Conservation (phyloP, 768 basidiomycete species). For the Melanogaster broomeanus region DNA sequence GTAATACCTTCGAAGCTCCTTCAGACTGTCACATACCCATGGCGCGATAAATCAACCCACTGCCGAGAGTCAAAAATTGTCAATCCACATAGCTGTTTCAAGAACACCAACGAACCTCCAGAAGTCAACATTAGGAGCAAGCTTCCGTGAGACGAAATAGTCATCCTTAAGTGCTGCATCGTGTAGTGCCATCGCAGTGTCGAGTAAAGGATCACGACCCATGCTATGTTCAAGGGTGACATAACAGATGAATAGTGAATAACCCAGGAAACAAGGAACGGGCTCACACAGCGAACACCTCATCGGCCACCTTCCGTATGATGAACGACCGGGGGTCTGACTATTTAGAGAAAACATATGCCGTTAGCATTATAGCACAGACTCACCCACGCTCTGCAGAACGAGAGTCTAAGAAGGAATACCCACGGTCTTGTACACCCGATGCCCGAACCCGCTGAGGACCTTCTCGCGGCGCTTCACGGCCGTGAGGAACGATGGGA, state of each 20-base stretch:
- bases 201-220: conserved; percentile 80
- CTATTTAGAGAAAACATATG: conserved; percentile 34
- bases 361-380: too few species aligned
- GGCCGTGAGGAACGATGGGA: conserved; percentile 80
- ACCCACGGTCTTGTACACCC: conserved; percentile 74
- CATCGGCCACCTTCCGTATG: conserved; percentile 86
- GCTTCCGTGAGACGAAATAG: conserved; percentile 78
- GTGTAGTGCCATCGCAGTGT: conserved; percentile 88
- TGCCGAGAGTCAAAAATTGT: conserved; percentile 25
- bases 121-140: conserved; percentile 92
- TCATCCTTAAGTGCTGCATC: conserved; percentile 90
- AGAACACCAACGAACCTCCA: conserved; percentile 47
- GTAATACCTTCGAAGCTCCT: neutral
- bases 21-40: conserved; percentile 60
- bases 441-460: conserved; percentile 88
- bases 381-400: neutral
- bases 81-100: neutral
- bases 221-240: conserved; percentile 48
- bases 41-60: conserved; percentile 87
- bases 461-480: conserved; percentile 90
- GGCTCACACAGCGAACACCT: conserved; percentile 84
- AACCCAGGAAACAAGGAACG: neutral
- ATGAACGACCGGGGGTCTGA: conserved; percentile 92
- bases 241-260: neutral
- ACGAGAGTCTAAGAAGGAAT: neutral